Conservation (phyloP, 2,329 filamentous ascomycete species). For the Fusarium avenaceum region DNA sequence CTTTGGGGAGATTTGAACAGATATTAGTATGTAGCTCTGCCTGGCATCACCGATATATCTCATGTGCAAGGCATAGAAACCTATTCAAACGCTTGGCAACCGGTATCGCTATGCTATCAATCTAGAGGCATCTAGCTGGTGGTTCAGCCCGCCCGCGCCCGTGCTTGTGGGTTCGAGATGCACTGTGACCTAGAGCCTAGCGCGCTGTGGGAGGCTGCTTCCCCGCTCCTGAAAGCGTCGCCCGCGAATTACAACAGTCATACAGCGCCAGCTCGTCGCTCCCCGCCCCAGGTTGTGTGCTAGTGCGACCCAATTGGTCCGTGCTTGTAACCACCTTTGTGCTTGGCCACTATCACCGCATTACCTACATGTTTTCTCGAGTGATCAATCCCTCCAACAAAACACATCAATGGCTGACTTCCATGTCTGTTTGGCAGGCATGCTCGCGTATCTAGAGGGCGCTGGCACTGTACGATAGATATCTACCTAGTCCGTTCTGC, state of each 20-base stretch:
- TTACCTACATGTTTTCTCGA: slow-evolving; percentile 33
- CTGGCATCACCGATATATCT: too few relatives aligned
- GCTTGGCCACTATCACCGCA: slow-evolving; percentile 43
- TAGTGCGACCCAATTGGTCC: slow-evolving; percentile 32
- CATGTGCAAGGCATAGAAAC: background rate
- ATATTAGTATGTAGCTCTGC: background rate
- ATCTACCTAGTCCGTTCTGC: background rate
- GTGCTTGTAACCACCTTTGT: slow-evolving; percentile 39
- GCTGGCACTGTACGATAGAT: background rate
- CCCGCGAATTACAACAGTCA: slow-evolving; percentile 32
- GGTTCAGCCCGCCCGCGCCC: background rate
- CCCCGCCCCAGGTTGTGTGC: slow-evolving; percentile 38
- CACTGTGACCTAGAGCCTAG: slow-evolving; percentile 33
- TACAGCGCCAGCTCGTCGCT: slow-evolving; percentile 42
- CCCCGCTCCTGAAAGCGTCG: slow-evolving; percentile 36
- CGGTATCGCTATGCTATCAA: background rate
- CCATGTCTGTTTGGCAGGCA: slow-evolving; percentile 2
- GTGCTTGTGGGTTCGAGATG: slow-evolving; percentile 17
- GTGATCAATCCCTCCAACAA: slow-evolving; percentile 34
- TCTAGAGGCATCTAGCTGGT: background rate
- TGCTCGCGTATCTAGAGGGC: slow-evolving; percentile 6
- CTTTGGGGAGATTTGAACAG: background rate
- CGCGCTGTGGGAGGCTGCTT: slow-evolving; percentile 32
- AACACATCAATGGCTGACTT: slow-evolving; percentile 25
- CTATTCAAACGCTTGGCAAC: slow-evolving; percentile 9